Base-by-base conservation (phyloP, 306 rosid species). In the Cercis canadensis region DNA sequence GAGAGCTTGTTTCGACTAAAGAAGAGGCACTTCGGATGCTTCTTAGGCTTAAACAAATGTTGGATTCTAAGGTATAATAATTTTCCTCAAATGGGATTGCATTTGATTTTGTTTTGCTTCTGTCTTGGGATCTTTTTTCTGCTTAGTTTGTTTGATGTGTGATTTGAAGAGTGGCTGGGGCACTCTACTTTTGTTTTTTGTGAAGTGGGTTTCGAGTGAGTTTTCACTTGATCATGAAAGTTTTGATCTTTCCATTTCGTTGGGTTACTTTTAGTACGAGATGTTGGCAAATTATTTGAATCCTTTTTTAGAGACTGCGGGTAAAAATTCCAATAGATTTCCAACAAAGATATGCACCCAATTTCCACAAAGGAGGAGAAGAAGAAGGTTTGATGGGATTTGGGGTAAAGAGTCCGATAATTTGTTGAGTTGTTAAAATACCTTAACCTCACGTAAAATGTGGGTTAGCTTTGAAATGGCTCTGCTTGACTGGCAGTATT, bases 1-100 rank as follows among this genome's bases (percentile, higher is more conserved):
- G 71, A 47, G 97, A 91, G 78, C 81, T 91, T 60, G 62, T 69
- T 65, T 62, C 76, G 7, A 69, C 88, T 19, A 88, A 91, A 73
- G 90, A 87, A 0, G 89, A 88, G 73, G 84, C 90, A 8, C 89
- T 91, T 62, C 79, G 83, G 67, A 88, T 91, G 87, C 92, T 91
- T 70, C 80, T 88, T 0, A 83, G 90, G 69, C 87, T 91, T 61
- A 91, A 91, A 55, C 96, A 85, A 65, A 88, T 84, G 82, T 45
- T 80, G 36, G 97, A 91, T 87, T 88, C 89, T 74, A 81, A 88
- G 97, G 97, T 88, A 17, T 62, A 7, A 11, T 69, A 56, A 7
- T 64, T 69, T 39, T 32, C 0, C 45, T 39, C 60, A 21, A 50
- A 69, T 67, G 75, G 69, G 81, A 17, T 74, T 70, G 62, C 19